These are phyloP conservation scores for Schoenoplectus triqueter DNA, from an alignment of 202 grass and related monocot genomes.

Conservation along the genomic window DNA sequence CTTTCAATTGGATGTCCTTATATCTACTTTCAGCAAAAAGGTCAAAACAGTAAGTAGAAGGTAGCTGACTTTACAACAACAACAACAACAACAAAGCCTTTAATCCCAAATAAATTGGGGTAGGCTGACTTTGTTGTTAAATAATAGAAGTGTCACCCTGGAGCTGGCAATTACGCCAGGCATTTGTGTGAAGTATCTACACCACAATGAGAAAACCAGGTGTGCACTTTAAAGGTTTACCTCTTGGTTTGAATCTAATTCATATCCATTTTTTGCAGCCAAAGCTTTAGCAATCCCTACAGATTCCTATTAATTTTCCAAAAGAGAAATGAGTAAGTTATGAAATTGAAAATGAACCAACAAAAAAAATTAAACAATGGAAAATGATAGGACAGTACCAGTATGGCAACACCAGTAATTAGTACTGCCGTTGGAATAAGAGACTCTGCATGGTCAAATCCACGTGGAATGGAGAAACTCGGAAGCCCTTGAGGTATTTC, in stretches of 20 bases:
- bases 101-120: no score
- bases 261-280: conserved; percentile 95
- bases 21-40: not conserved
- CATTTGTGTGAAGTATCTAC: not conserved
- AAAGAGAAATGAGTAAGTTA: conserved; percentile 31
- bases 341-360: not conserved
- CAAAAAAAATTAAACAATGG: not conserved
- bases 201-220: not conserved
- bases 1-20: not conserved
- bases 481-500: conserved; percentile 99
- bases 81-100: no score
- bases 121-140: not conserved
- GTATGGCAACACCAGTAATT: conserved; percentile 97
- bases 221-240: conserved; percentile 42
- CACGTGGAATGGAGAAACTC: conserved; percentile 75
- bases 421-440: conserved; percentile 86
- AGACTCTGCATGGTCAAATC: conserved; percentile 72
- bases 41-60: not conserved
- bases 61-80: not conserved
- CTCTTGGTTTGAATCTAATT: conserved; percentile 98
- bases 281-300: conserved; percentile 99
- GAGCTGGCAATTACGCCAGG: not conserved
- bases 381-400: conserved; percentile 52
- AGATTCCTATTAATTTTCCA: conserved; percentile 73
- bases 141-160: not conserved